Conservation (phyloP, 2,329 filamentous ascomycete genomes). For the Cladosporium sp. region DNA sequence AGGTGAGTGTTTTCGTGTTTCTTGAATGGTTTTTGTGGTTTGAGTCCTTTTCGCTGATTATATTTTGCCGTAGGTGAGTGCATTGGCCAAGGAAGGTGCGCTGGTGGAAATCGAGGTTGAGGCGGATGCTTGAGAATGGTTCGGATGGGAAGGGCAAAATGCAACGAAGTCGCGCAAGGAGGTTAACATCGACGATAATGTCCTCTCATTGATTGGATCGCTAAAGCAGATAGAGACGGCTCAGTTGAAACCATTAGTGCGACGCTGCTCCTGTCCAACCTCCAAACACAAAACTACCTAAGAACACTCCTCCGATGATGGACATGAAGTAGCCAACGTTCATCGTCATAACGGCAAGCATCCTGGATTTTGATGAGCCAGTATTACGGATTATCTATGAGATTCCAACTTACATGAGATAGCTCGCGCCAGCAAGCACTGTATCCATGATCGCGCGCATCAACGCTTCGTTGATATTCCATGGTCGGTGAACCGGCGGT, state of each 20-base stretch:
- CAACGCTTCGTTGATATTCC: conserved; percentile 73
- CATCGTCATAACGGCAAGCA: conserved; percentile 86
- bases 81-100: conserved; percentile 19
- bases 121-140: conserved; percentile 14
- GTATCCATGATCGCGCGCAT: conserved; percentile 65
- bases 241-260: too few relatives aligned
- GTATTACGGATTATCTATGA: background rate
- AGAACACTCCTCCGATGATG: conserved; percentile 66
- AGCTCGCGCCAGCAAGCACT: conserved; percentile 66
- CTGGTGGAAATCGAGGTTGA: conserved; percentile 21
- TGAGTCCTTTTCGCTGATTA: background rate
- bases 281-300: conserved; percentile 50
- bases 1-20: background rate
- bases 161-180: too few relatives aligned
- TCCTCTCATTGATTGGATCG: too few relatives aligned
- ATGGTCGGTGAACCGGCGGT: conserved; percentile 52
- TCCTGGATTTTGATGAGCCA: conserved; percentile 48
- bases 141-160: too few relatives aligned
- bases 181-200: too few relatives aligned
- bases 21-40: too few relatives aligned
- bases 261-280: conserved; percentile 18
- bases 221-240: too few relatives aligned
- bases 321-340: conserved; percentile 79
- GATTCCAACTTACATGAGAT: conserved; percentile 65
- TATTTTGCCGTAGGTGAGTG: conserved; percentile 4